A percentile compares a stretch with the other conserved stretches of the same genome.
These are phyloP conservation scores for Cercospora canescens DNA, from an alignment of 2,329 filamentous ascomycete species.

Conservation along the genomic window DNA sequence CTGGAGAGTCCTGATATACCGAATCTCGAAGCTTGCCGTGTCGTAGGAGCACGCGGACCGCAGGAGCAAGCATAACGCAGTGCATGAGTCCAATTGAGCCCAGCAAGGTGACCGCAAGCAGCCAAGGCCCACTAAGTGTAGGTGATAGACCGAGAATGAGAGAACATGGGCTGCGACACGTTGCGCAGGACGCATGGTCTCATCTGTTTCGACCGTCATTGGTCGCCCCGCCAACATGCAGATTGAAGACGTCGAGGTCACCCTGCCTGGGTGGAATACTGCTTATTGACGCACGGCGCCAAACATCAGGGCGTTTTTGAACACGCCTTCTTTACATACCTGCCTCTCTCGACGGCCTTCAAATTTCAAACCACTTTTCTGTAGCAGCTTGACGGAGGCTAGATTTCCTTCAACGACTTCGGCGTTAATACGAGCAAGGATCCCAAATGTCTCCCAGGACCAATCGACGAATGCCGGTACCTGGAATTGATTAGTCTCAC, in stretches of 20 bases:
- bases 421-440: constrained; percentile 35
- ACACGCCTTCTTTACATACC: constrained; percentile 38
- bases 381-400: constrained; percentile 38
- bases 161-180: neutral
- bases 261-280: neutral
- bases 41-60: neutral
- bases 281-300: constrained; percentile 35
- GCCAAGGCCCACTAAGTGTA: neutral
- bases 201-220: neutral
- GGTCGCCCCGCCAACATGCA: neutral
- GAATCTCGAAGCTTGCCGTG: neutral
- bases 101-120: neutral
- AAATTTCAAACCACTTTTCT: constrained; percentile 39
- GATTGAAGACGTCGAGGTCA: neutral
- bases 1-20: neutral
- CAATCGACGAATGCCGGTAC: constrained; percentile 38
- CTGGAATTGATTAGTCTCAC: neutral
- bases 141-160: neutral
- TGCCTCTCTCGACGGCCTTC: constrained; percentile 41
- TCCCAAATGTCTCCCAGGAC: constrained; percentile 36
- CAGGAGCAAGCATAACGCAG: neutral
- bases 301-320: constrained; percentile 36
- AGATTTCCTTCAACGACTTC: constrained; percentile 35
- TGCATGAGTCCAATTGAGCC: neutral
- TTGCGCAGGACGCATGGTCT: neutral